phyloP scores from a whole-genome alignment of 2,329 filamentous ascomycete species.

The Phoma sp. region DNA sequence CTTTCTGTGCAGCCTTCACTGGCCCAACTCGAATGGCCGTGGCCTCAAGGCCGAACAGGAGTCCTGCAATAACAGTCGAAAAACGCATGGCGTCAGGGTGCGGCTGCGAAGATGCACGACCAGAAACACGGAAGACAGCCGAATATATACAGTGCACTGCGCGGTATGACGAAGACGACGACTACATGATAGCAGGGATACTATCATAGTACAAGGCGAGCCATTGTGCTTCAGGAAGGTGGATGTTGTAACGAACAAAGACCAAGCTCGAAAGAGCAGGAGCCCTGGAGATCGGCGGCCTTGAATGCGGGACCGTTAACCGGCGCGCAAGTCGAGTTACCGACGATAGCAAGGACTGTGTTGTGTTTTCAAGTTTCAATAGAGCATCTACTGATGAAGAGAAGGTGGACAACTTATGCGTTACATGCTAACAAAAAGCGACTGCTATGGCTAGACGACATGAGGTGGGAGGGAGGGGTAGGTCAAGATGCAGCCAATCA shows the following conservation, averaged over 20 bases:
- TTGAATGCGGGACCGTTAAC: slow-evolving; percentile 17
- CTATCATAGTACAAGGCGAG: slow-evolving; percentile 19
- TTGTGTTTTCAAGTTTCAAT: background rate
- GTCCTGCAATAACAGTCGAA: slow-evolving; percentile 26
- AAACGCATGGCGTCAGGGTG: slow-evolving; percentile 33
- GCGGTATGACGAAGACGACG: slow-evolving; percentile 22
- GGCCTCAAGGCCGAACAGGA: slow-evolving; percentile 36
- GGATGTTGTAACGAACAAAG: slow-evolving; percentile 23
- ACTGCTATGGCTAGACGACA: background rate
- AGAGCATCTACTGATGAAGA: background rate
- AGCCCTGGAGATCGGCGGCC: slow-evolving; percentile 27
- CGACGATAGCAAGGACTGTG: background rate
- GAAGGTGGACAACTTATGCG: background rate
- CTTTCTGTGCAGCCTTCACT: slow-evolving; percentile 27
- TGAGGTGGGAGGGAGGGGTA: background rate
- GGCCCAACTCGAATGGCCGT: slow-evolving; percentile 29
- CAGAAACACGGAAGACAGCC: background rate
- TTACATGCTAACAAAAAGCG: background rate
- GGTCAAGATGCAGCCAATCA: slow-evolving; percentile 2
- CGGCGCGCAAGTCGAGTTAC: slow-evolving; percentile 1
- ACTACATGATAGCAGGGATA: slow-evolving; percentile 21
- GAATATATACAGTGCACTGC: slow-evolving; percentile 9
- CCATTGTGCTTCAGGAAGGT: slow-evolving; percentile 37
- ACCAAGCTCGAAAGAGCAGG: slow-evolving; percentile 37
- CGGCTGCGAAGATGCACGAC: slow-evolving; percentile 12